A percentile compares a stretch with the other conserved stretches of the same genome.
These are phyloP conservation scores for Trametes pubescens DNA, from an alignment of 1,284 basidiomycete species.

Conservation along the genomic window DNA sequence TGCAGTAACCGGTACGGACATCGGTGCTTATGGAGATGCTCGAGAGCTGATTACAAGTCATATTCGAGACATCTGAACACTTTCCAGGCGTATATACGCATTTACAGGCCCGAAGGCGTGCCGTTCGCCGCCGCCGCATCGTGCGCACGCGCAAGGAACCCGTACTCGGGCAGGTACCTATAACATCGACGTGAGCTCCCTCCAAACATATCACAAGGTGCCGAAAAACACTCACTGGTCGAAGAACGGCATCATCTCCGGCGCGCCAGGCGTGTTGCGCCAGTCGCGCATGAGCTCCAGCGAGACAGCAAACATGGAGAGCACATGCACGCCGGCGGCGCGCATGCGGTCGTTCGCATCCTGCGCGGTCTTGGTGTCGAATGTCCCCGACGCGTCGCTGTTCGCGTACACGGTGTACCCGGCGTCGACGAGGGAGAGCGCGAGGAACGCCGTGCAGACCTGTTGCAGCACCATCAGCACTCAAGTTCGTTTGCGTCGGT, in stretches of 20 bases:
- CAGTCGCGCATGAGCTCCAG: conserved; percentile 57
- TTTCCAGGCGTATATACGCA: not conserved
- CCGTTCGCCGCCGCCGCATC: conserved; percentile 48
- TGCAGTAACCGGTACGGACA: no score
- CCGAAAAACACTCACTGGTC: conserved; percentile 46
- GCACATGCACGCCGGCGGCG: conserved; percentile 51
- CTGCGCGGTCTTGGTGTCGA: conserved; percentile 47
- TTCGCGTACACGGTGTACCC: conserved; percentile 57
- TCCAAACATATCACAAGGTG: not conserved
- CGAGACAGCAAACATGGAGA: conserved; percentile 52
- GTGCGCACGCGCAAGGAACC: conserved; percentile 49
- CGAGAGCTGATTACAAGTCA: not conserved
- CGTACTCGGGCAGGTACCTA: conserved; percentile 51
- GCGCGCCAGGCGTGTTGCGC: conserved; percentile 51
- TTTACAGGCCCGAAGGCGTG: conserved; percentile 32
- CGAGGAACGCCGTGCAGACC: conserved; percentile 57
- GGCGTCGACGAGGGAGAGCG: conserved; percentile 51
- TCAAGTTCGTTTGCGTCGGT: not conserved
- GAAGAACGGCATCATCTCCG: conserved; percentile 50
- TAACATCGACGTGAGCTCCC: not conserved
- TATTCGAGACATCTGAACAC: no score
- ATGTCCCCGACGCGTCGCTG: conserved; percentile 53
- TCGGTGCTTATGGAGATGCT: no score
- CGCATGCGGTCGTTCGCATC: conserved; percentile 58
- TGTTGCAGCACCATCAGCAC: conserved; percentile 27